These are phyloP conservation scores for Pluteus cervinus DNA, from an alignment of 768 basidiomycete genomes.

Conservation along the genomic window DNA sequence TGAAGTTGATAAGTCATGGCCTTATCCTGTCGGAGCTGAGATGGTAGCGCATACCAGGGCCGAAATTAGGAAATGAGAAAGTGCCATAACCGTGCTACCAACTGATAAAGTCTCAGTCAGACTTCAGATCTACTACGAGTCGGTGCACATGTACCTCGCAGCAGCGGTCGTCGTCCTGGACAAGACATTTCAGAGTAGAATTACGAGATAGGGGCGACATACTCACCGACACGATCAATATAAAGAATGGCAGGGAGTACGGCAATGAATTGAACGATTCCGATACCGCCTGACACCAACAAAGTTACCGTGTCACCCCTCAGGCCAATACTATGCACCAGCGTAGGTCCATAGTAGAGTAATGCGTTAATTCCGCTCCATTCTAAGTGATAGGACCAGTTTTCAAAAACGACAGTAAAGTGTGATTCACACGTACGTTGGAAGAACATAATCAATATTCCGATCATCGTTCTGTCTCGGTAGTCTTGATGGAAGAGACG, in stretches of 20 bases:
- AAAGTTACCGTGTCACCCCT: slow-evolving; percentile 53
- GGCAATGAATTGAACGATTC: slow-evolving; percentile 71
- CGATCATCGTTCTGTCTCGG: slow-evolving; percentile 58
- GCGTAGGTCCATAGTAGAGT: slow-evolving; percentile 74
- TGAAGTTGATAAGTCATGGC: slow-evolving; percentile 2
- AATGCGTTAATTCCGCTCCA: slow-evolving; percentile 87
- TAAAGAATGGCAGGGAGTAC: slow-evolving; percentile 68
- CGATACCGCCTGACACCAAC: slow-evolving; percentile 72
- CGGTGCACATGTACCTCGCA: slow-evolving; percentile 33
- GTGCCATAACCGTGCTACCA: slow-evolving; percentile 60
- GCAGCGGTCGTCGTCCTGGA: slow-evolving; percentile 57
- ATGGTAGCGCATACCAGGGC: slow-evolving; percentile 38
- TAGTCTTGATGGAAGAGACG: slow-evolving; percentile 50
- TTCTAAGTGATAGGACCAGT: slow-evolving; percentile 35
- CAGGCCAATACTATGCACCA: slow-evolving; percentile 61
- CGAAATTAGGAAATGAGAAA: slow-evolving; percentile 61
- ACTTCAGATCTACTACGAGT: neutral
- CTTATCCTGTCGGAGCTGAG: neutral
- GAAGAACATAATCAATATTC: slow-evolving; percentile 74
- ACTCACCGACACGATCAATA: slow-evolving; percentile 59
- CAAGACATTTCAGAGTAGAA: neutral
- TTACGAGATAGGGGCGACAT: slow-evolving; percentile 1
- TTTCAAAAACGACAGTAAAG: slow-evolving; percentile 1
- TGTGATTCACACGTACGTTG: slow-evolving; percentile 50
- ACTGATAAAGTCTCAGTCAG: slow-evolving; percentile 14